Percentiles rank a stretch among this genome's conserved stretches.
phyloP scores from a whole-genome alignment of 1,284 basidiomycete species.

The Leccinum fallax region DNA sequence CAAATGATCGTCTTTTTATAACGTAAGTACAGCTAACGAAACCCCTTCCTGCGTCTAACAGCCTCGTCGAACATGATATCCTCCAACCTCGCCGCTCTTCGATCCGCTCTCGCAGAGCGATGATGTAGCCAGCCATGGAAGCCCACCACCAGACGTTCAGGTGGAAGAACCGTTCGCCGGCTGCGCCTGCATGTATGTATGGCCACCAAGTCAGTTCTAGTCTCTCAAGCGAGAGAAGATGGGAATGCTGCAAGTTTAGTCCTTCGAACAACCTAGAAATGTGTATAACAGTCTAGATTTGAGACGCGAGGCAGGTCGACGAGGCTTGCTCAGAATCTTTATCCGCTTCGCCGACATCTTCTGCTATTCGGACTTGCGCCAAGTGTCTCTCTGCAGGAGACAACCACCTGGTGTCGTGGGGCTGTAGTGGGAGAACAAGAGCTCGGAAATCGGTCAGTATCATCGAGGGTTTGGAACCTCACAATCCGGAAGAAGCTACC shows the following conservation, averaged over 20 bases:
- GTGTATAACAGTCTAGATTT: not conserved
- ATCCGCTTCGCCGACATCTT: conserved; percentile 75
- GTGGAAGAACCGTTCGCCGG: not conserved
- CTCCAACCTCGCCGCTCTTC: not conserved
- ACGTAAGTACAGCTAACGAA: not conserved
- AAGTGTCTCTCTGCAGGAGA: conserved; percentile 57
- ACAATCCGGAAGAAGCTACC: conserved; percentile 42
- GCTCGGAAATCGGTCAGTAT: not conserved
- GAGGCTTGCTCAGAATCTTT: conserved; percentile 56
- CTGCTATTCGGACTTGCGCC: conserved; percentile 69
- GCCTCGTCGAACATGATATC: not conserved
- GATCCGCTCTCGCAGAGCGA: not conserved
- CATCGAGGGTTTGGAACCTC: conserved; percentile 31
- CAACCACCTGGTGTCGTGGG: conserved; percentile 69
- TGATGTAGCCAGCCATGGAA: too few species aligned
- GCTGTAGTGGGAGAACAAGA: conserved; percentile 36
- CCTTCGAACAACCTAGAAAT: conserved; percentile 49
- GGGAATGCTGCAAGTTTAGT: conserved; percentile 33
- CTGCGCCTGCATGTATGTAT: not conserved
- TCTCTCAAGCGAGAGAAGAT: not conserved
- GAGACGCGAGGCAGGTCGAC: conserved; percentile 31
- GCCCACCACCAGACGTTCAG: too few species aligned
- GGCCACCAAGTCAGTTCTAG: not conserved
- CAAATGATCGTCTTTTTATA: not conserved
- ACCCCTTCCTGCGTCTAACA: not conserved